Percentiles rank a stretch among this genome's conserved stretches.
phyloP scores from a whole-genome alignment of 1,284 basidiomycete genomes.

The Cystobasidiaceae sp. region DNA sequence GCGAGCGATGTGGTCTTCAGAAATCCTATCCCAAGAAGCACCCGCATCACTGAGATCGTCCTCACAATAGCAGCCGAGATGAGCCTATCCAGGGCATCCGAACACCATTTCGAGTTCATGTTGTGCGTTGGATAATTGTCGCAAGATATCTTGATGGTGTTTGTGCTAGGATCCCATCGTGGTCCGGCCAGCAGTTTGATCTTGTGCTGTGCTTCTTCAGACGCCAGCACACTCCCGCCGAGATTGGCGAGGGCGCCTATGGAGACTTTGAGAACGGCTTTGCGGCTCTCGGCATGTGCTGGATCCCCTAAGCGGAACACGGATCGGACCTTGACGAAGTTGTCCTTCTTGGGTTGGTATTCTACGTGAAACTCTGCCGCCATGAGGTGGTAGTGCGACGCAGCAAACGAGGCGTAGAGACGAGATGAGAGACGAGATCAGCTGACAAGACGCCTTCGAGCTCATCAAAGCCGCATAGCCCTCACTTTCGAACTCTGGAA shows the following conservation, averaged over 20 bases:
- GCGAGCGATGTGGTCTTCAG: not conserved
- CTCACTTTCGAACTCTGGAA: conserved; percentile 37
- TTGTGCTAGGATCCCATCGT: conserved; percentile 35
- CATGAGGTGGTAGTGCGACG: too few relatives aligned
- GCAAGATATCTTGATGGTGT: conserved; percentile 45
- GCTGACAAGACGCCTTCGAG: not conserved
- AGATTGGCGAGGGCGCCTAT: conserved; percentile 39
- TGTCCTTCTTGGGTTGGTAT: conserved; percentile 39
- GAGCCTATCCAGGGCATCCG: conserved; percentile 47
- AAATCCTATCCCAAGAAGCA: too few relatives aligned
- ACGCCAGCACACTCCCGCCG: not conserved
- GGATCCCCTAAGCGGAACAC: conserved; percentile 48
- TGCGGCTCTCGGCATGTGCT: conserved; percentile 45
- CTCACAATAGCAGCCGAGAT: conserved; percentile 45
- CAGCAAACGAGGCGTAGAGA: not conserved
- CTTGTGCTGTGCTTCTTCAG: conserved; percentile 42
- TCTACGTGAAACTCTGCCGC: conserved; percentile 43
- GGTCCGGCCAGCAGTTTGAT: conserved; percentile 47
- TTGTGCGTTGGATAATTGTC: conserved; percentile 45
- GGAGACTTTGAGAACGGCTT: conserved; percentile 44
- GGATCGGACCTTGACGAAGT: conserved; percentile 42
- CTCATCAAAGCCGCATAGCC: not conserved
- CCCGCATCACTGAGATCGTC: not conserved
- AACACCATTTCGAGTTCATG: conserved; percentile 51
- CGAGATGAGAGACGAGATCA: not conserved